Percentiles rank a stretch among this genome's conserved stretches.
Evolutionary conservation across 169 alveolate genomes (phyloP).

Genomic region (Fabrea salina): DNA sequence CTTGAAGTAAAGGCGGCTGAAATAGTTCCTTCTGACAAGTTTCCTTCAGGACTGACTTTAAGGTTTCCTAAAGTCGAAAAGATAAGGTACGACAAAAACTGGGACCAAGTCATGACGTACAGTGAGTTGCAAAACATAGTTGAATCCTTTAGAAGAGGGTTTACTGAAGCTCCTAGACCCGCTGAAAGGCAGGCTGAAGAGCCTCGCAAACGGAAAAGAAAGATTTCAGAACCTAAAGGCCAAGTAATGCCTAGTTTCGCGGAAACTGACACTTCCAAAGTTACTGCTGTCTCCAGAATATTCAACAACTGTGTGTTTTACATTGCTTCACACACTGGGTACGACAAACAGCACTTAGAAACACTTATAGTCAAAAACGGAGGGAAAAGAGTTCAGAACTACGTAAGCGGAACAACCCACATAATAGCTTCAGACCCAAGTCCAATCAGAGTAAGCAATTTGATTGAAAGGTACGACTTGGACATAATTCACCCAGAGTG

Average conservation of each 20-base stretch:
- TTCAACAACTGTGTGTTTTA: conserved; percentile 67
- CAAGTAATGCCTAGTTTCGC: conserved; percentile 51
- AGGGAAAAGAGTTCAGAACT: conserved; percentile 68
- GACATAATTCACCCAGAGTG: conserved; percentile 59
- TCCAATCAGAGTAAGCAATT: conserved; percentile 48
- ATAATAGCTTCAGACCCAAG: conserved; percentile 49
- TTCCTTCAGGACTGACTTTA: conserved; percentile 63
- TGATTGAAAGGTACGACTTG: conserved; percentile 49
- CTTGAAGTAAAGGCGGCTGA: conserved; percentile 79
- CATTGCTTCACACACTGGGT: conserved; percentile 46
- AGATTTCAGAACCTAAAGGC: conserved; percentile 48
- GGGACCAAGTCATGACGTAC: conserved; percentile 62
- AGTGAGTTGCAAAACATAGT: conserved; percentile 43
- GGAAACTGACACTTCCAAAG: conserved; percentile 64
- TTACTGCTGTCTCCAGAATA: conserved; percentile 49
- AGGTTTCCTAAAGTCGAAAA: conserved; percentile 75
- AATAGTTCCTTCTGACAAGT: conserved; percentile 59
- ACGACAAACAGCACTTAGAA: conserved; percentile 46
- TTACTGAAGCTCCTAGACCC: conserved; percentile 36
- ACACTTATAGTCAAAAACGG: conserved; percentile 71
- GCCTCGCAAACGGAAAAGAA: conserved; percentile 35
- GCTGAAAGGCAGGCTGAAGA: conserved; percentile 32
- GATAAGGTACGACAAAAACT: conserved; percentile 67
- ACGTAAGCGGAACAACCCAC: conserved; percentile 55
- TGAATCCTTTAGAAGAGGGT: conserved; percentile 32